Percentiles rank a stretch among this genome's conserved stretches.
These are phyloP conservation scores for Coemansia sp. DNA, from an alignment of 192 early-diverging fungal genomes.

Conservation along the genomic window DNA sequence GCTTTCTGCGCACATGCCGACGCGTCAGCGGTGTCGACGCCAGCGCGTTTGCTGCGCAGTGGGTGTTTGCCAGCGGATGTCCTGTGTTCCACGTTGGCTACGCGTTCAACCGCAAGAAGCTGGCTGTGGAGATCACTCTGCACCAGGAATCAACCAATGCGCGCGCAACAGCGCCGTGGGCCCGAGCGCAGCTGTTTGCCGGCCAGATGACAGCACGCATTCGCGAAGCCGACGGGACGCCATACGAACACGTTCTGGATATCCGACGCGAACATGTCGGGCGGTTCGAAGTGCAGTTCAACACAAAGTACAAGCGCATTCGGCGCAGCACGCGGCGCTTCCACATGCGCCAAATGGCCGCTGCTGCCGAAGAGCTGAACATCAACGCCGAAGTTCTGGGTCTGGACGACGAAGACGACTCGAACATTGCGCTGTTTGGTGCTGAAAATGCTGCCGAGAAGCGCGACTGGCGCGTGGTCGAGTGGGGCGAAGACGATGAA, in stretches of 20 bases:
- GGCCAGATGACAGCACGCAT: conserved; percentile 74
- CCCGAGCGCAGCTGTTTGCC: conserved; percentile 42
- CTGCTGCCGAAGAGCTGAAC: conserved; percentile 59
- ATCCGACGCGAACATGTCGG: conserved; percentile 51
- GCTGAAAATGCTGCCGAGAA: conserved; percentile 62
- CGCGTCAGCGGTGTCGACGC: conserved; percentile 83
- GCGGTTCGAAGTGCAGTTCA: conserved; percentile 90
- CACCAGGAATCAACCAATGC: conserved; percentile 67
- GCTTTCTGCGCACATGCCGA: conserved; percentile 77
- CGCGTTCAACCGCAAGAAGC: conserved; percentile 93
- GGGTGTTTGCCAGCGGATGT: conserved; percentile 89
- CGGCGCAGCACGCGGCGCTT: conserved; percentile 74
- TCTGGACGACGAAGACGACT: conserved; percentile 49
- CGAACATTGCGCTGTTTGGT: conserved; percentile 52
- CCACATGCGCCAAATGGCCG: conserved; percentile 67
- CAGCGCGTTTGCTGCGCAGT: conserved; percentile 85
- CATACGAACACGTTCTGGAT: conserved; percentile 80
- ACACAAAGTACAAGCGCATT: conserved; percentile 98
- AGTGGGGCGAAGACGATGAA: conserved; percentile 80
- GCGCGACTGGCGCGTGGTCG: conserved; percentile 68
- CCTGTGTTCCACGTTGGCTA: conserved; percentile 82
- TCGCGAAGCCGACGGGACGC: conserved; percentile 78
- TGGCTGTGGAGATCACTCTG: conserved; percentile 89
- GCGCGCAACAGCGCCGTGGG: conserved; percentile 48
- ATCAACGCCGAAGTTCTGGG: conserved; percentile 45